Percentiles rank a stretch among this genome's conserved stretches.
phyloP scores from a whole-genome alignment of 192 early-diverging fungal species.

The Chytriomyces hyalinus region DNA sequence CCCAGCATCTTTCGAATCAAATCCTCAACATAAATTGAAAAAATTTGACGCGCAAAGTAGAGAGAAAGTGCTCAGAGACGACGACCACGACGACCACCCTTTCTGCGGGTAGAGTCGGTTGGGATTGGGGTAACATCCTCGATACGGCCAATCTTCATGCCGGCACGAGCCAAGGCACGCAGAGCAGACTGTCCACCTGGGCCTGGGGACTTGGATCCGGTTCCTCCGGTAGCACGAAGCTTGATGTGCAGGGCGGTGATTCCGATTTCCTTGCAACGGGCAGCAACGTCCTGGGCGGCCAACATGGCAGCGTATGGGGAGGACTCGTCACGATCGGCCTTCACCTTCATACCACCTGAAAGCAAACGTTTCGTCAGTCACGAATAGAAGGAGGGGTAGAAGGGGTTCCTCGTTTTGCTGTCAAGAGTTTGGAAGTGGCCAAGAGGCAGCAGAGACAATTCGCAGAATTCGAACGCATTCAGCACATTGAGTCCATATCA shows the following conservation, averaged over 20 bases:
- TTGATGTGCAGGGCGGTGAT: conserved; percentile 99
- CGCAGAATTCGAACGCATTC: background rate
- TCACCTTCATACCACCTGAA: conserved; percentile 99
- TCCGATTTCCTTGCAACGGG: conserved; percentile 98
- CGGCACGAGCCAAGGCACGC: conserved; percentile 97
- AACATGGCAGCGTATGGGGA: conserved; percentile 99
- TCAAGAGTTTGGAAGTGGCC: background rate
- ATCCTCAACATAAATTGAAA: no score
- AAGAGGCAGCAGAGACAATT: background rate
- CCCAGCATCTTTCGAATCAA: no score
- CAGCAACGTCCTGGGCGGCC: conserved; percentile 98
- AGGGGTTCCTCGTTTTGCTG: conserved; percentile 73
- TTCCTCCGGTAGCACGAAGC: conserved; percentile 99
- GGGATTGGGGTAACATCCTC: conserved; percentile 99
- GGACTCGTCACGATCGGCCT: conserved; percentile 99
- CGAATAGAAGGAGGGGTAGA: conserved; percentile 18
- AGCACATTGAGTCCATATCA: no score
- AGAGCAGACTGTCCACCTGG: conserved; percentile 97
- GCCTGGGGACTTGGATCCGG: conserved; percentile 96
- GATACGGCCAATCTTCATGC: conserved; percentile 99
- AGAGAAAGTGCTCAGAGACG: conserved; percentile 62
- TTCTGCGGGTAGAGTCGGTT: conserved; percentile 96
- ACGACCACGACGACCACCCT: conserved; percentile 99
- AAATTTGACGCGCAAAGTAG: background rate
- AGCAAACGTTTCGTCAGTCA: background rate